A percentile compares a stretch with the other conserved stretches of the same genome.
Conservation (phyloP, 2,329 filamentous ascomycete genomes). For the Incumbomyces delicatus region DNA sequence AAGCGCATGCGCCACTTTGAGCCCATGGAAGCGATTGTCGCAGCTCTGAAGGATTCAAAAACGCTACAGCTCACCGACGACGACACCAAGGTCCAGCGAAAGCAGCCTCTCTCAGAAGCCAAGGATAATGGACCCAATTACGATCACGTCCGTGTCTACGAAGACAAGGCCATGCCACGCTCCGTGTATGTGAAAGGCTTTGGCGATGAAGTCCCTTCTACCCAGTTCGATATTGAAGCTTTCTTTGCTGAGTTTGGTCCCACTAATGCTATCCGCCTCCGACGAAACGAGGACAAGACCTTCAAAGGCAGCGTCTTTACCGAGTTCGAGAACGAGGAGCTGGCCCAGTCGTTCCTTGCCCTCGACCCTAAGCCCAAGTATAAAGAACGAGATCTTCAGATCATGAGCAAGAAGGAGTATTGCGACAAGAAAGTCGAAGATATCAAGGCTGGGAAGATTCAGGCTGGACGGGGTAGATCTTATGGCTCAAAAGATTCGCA, state of each 20-base stretch:
- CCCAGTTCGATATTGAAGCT: constrained; percentile 87
- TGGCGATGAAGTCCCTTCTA: constrained; percentile 68
- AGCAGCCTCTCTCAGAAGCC: constrained; percentile 53
- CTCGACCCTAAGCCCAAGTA: constrained; percentile 74
- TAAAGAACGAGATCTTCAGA: constrained; percentile 67
- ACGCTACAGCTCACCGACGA: constrained; percentile 64
- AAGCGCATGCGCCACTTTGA: constrained; percentile 95
- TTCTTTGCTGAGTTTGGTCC: constrained; percentile 78
- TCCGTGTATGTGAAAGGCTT: constrained; percentile 94
- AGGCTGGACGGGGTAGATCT: constrained; percentile 44
- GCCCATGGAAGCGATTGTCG: constrained; percentile 72
- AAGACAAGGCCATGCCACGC: constrained; percentile 57
- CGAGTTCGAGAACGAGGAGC: constrained; percentile 74
- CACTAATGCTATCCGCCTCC: constrained; percentile 74
- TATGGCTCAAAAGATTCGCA: constrained; percentile 32
- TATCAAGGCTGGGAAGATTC: constrained; percentile 60
- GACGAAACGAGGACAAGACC: constrained; percentile 58
- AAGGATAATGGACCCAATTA: constrained; percentile 45
- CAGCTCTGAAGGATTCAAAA: constrained; percentile 68
- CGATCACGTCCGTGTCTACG: constrained; percentile 45
- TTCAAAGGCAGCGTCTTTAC: constrained; percentile 98
- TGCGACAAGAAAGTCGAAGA: constrained; percentile 65
- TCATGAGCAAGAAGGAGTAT: constrained; percentile 85
- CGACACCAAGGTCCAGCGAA: constrained; percentile 65
- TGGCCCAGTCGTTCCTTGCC: constrained; percentile 67